Evolutionary conservation across 768 basidiomycete genomes (phyloP).

Genomic region (Crepidotus variabilis): DNA sequence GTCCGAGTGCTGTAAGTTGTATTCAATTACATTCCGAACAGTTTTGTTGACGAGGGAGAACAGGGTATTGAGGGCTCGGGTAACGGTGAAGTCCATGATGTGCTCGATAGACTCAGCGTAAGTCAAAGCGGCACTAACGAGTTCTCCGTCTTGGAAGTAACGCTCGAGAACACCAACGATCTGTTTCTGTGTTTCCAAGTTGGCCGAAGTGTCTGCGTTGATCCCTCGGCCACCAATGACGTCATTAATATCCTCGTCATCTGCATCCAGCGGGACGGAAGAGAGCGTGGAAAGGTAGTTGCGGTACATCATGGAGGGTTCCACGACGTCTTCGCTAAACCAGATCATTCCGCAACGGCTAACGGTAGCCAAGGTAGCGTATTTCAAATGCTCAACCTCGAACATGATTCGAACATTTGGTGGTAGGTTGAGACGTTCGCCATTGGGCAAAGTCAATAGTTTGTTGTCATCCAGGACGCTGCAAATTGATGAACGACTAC

Average conservation of each 20-base stretch:
- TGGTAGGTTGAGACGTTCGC: slow-evolving; percentile 95
- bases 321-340: slow-evolving; percentile 97
- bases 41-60: slow-evolving; percentile 98
- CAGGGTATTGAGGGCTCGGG: slow-evolving; percentile 89
- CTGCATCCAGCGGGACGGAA: slow-evolving; percentile 75
- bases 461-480: slow-evolving; percentile 99
- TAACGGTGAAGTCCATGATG: slow-evolving; percentile 97
- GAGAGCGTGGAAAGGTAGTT: slow-evolving; percentile 82
- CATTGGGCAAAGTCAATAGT: slow-evolving; percentile 92
- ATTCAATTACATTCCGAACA: slow-evolving; percentile 87
- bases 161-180: slow-evolving; percentile 72
- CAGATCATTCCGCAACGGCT: slow-evolving; percentile 99
- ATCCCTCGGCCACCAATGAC: slow-evolving; percentile 53
- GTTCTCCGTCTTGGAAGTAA: slow-evolving; percentile 78
- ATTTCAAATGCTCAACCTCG: slow-evolving; percentile 96
- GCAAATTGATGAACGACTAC: slow-evolving; percentile 11
- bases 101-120: slow-evolving; percentile 88
- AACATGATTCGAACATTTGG: slow-evolving; percentile 99
- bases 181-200: slow-evolving; percentile 72
- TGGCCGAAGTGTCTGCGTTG: slow-evolving; percentile 53
- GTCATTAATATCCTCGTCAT: slow-evolving; percentile 78
- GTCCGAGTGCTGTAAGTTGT: slow-evolving; percentile 92
- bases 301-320: slow-evolving; percentile 86
- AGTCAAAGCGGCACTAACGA: slow-evolving; percentile 74
- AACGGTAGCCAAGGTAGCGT: slow-evolving; percentile 96